Base-by-base conservation (phyloP, 1,284 basidiomycete species). In the Rhodotorula sp. region DNA sequence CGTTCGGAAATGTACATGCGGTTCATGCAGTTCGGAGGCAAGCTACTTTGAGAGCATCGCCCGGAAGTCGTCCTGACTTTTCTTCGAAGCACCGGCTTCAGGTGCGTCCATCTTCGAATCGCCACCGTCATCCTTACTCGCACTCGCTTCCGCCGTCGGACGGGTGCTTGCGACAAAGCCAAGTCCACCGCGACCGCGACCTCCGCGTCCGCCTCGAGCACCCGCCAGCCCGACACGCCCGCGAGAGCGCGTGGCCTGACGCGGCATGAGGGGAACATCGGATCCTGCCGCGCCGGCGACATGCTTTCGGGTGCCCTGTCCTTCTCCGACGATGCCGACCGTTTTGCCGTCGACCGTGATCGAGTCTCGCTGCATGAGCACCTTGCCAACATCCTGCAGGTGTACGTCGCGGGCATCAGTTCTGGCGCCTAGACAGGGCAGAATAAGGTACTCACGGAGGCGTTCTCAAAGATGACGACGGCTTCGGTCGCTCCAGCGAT, bases 321-420 rank as follows among this genome's bases (percentile, higher is more conserved):
- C 68, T 16, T 75, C 70, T 3, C 64, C 62, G 49, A 55, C 5
- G 49, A 76, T 34, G 7, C 66, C 65, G n/a, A 76, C 68, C 10
- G 58, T 60, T 15, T 54, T 61, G 21, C 61, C 60, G 58, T 68
- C 68, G 38, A 76, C 60, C 14, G 56, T 54, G 55, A 76, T 62
- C 23, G 67, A 38, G n/a, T 59, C 62, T n/a, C 65, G 60, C 12
- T 85, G 84, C 34, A 95, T 83, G 5, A 94, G 80, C 5, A 94
- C 79, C 74, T 88, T 88, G 55, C 91, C 91, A 14, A 87, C 90
- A 80, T 93, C 91, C 90, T 93, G 72, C 52, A 57, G 48, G 66
- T 16, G 21, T 4, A 28, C 38, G 57, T 1, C 16, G 68, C 16
- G 8, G 18, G 34, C 63, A 64, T 62, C 38, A 47, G 48, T 23